These are phyloP conservation scores for Coprinellus micaceus DNA, from an alignment of 768 basidiomycete genomes.

Conservation along the genomic window DNA sequence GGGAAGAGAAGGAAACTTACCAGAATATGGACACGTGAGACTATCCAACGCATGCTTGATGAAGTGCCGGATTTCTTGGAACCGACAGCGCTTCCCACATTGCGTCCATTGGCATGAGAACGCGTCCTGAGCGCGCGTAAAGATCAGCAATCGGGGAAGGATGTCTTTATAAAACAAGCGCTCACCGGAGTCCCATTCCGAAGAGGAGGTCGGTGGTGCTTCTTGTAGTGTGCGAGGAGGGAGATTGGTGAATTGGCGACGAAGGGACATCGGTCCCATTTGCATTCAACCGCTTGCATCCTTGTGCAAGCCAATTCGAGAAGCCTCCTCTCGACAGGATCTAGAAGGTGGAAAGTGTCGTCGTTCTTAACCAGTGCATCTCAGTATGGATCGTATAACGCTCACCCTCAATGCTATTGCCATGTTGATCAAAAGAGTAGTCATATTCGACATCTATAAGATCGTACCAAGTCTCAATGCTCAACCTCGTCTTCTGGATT, in stretches of 20 bases:
- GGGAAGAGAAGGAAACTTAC: constrained; percentile 29
- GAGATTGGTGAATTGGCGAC: constrained; percentile 51
- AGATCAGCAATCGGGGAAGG: constrained; percentile 1
- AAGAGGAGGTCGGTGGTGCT: constrained; percentile 28
- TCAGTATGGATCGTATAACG: neutral
- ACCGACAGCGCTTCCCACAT: constrained; percentile 45
- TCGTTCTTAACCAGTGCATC: neutral
- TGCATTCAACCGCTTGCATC: constrained; percentile 46
- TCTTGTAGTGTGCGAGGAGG: constrained; percentile 47
- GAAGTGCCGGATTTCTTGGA: constrained; percentile 41
- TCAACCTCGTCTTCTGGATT: neutral
- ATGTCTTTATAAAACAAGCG: constrained; percentile 9
- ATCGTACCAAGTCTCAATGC: neutral
- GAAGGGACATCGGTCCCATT: constrained; percentile 56
- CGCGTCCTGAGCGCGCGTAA: constrained; percentile 22
- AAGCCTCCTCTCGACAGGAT: constrained; percentile 37
- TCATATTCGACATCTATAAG: constrained; percentile 4
- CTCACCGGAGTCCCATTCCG: constrained; percentile 16
- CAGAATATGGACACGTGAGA: constrained; percentile 47
- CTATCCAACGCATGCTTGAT: constrained; percentile 45
- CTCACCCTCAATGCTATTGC: constrained; percentile 10
- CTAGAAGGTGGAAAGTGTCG: neutral
- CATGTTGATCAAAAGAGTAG: constrained; percentile 8
- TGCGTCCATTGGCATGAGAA: constrained; percentile 54
- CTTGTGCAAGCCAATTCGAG: constrained; percentile 47